Conservation (phyloP, 805 yeast species). For the Wickerhamiella slavikovae region DNA sequence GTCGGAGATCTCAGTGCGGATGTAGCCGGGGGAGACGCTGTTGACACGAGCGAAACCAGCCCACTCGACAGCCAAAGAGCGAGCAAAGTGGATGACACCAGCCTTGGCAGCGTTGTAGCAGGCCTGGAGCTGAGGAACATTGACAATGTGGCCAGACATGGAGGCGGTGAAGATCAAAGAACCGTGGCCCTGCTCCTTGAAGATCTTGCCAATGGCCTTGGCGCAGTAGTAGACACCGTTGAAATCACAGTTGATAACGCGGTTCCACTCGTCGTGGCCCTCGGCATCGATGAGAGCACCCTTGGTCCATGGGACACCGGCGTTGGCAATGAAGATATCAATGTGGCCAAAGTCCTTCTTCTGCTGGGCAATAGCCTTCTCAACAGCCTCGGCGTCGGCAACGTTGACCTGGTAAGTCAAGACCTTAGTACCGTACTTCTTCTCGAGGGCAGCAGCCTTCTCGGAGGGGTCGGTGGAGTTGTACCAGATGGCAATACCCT, state of each 20-base stretch:
- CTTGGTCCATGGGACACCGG: conserved; percentile 72
- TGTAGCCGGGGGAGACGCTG: conserved; percentile 68
- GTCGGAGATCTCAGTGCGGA: conserved; percentile 44
- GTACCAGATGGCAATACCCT: conserved; percentile 44
- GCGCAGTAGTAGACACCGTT: conserved; percentile 72
- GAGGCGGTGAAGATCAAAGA: conserved; percentile 73
- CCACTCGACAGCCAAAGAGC: conserved; percentile 76
- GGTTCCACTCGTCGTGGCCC: conserved; percentile 45
- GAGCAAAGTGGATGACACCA: conserved; percentile 54
- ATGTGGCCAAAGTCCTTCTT: conserved; percentile 56
- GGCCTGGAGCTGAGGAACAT: conserved; percentile 74
- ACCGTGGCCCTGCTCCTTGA: conserved; percentile 58
- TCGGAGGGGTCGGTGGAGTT: conserved; percentile 39
- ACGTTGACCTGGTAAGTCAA: conserved; percentile 46
- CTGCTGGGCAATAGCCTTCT: conserved; percentile 28
- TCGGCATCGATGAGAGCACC: conserved; percentile 33
- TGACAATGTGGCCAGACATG: conserved; percentile 74
- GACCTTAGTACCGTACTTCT: conserved; percentile 37
- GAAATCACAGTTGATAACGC: conserved; percentile 52
- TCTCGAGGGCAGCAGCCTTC: conserved; percentile 32
- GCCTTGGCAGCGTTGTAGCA: conserved; percentile 77
- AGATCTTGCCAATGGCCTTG: conserved; percentile 49
- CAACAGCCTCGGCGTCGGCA: conserved; percentile 29
- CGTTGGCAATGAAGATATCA: conserved; percentile 75
- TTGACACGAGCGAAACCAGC: conserved; percentile 66